Base-by-base conservation (phyloP, 371 early-diverging fungal species). In the Circinella umbellata region DNA sequence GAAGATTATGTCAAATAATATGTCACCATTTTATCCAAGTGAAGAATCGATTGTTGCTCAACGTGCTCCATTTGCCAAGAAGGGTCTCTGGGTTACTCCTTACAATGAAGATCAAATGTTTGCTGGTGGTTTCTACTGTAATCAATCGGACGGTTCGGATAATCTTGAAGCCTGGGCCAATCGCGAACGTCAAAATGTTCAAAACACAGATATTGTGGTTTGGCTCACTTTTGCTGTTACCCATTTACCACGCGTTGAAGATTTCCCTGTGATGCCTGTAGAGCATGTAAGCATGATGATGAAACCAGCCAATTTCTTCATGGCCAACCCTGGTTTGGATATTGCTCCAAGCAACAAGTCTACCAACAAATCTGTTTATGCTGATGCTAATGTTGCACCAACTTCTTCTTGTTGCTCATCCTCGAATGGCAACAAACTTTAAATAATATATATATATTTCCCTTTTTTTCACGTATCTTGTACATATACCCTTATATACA, bases 211-310 rank as follows among this genome's bases (percentile, higher is more conserved):
- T 69, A 77, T 86, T 55, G 83, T 84, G 11, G 48, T 84, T n/a
- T 86, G 86, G 86, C 76, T 79, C 47, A 83, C 85, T 10, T 86
- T 86, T 73, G 86, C 83, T 64, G 70, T 86, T 42, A 84, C 84
- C 18, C 86, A 86, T 61, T 68, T 84, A 62, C 83, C 83, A 42
- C 79, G 86, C 55, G 85, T 77, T 10, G 86, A 86, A 71, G 86
- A 86, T 63, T 84, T 84, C 73, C 86, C 86, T 51, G 67, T 86
- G 42, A 86, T 86, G 86, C 81, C 85, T 61, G 85, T 83, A 4
- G 86, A 85, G 67, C 72, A 70, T 65, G 74, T 76, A 68, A 85
- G 86, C 57, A 81, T 86, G 71, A 73, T 66, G 69, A 81, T 86
- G 76, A 79, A 81, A 64, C 84, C 86, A 14, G 77, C 71, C 64